Evolutionary conservation across 1,284 basidiomycete species (phyloP), one percentile per base, ranked within the genome.

Genomic region (Pseudozyma sp.): DNA sequence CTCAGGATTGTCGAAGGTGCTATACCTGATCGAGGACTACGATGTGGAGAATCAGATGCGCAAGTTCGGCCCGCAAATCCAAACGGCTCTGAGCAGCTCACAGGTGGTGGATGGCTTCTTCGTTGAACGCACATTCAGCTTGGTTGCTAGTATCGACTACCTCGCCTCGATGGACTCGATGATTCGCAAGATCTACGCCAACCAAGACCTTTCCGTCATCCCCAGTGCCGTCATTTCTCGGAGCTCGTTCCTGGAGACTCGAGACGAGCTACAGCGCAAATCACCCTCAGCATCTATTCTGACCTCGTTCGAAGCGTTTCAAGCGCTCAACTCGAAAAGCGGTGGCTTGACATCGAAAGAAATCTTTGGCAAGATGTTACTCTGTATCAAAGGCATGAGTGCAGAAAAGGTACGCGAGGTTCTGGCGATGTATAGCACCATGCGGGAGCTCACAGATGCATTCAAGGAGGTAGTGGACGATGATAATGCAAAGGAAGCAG

Each of bases 11-110:
- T 79, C 83, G 25, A 82, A 88, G 54, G 85, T 89, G 45, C 87
- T 88, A 63, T 89, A 89, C 78, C 83, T 90, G 35, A 86, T 90
- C 52, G 89, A 89, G 76, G 87, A 88, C 59, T 87, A 86, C 79
- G 86, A 88, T 64, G 81, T 84, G 2, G 78, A 85, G 11, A 75
- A 77, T 13, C 71, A 83, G 52, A 77, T 81, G 71, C 71, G 72
- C 50, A 71, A 70, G 36, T 79, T 80, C 51, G 84, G 81, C 7
- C 64, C 78, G 21, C 79, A 79, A 63, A 86, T 86, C 45, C 82
- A 83, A 67, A 86, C 86, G 3, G 82, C 83, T 36, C 83, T 86
- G 50, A 88, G 88, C 14, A 87, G 88, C 66, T 86, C 88, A 5
- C 88, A 89, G 70, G 85, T 89, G 38, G 85, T 88, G 52, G 88